Evolutionary conservation across 768 basidiomycete species (phyloP).

Genomic region (Cyathus striatus): DNA sequence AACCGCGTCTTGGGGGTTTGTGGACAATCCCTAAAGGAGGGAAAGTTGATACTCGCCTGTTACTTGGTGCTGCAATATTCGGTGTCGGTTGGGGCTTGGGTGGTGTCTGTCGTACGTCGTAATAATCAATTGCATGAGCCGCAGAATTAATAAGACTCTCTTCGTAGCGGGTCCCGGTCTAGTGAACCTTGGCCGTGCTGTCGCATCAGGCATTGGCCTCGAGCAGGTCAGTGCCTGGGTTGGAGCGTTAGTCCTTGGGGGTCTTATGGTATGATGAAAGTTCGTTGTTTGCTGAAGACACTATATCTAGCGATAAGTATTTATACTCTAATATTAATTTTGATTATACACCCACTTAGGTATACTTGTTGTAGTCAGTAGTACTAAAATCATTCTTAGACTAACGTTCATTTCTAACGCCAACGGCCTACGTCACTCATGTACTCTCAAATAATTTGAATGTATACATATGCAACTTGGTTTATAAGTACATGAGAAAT

Average conservation of each 20-base stretch:
- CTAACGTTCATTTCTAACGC: too few species aligned
- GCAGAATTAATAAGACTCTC: not conserved
- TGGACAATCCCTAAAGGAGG: conserved; percentile 36
- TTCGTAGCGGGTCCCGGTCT: conserved; percentile 54
- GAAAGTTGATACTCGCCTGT: conserved; percentile 37
- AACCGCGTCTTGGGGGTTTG: conserved; percentile 36
- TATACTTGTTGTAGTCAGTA: too few species aligned
- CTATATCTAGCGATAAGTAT: too few species aligned
- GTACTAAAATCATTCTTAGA: too few species aligned
- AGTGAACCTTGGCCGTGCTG: conserved; percentile 51
- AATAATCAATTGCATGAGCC: not conserved
- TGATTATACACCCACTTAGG: not conserved
- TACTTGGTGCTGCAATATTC: conserved; percentile 50
- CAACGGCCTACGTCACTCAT: too few species aligned
- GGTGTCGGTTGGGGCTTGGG: conserved; percentile 59
- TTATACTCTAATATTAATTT: too few species aligned
- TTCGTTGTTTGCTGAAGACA: too few species aligned
- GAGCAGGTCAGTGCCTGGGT: conserved; percentile 35
- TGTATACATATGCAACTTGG: too few species aligned
- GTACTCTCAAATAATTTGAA: too few species aligned
- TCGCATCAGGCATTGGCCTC: conserved; percentile 27
- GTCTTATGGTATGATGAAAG: conserved; percentile 23
- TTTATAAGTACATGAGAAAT: too few species aligned
- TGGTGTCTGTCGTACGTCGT: conserved; percentile 55
- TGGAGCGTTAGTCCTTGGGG: conserved; percentile 31